These are phyloP conservation scores for Xylaria venustula DNA, from an alignment of 495 filamentous ascomycete genomes.

Conservation along the genomic window DNA sequence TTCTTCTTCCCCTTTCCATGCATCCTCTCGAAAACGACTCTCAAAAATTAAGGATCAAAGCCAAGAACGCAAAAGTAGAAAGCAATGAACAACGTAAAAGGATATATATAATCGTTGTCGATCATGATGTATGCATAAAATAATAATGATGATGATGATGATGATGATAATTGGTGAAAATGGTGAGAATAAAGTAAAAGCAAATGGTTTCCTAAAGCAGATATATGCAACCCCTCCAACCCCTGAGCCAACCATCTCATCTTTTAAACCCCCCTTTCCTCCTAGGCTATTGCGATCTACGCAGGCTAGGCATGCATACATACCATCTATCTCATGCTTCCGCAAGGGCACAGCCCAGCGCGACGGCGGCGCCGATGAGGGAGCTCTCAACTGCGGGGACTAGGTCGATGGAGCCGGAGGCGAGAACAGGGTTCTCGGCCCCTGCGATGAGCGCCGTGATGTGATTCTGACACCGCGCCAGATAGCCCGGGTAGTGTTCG, in stretches of 20 bases:
- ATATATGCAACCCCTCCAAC: too few relatives aligned
- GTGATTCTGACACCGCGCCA: slow-evolving; percentile 45
- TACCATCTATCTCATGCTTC: slow-evolving; percentile 5
- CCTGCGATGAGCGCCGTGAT: slow-evolving; percentile 46
- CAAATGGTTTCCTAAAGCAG: not conserved
- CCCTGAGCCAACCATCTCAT: too few relatives aligned
- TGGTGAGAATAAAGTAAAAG: too few relatives aligned
- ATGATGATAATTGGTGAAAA: too few relatives aligned
- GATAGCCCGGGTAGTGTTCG: slow-evolving; percentile 62
- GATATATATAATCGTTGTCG: not conserved
- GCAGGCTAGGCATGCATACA: too few relatives aligned
- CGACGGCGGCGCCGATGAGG: slow-evolving; percentile 62
- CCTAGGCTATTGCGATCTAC: not conserved
- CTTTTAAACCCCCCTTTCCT: too few relatives aligned
- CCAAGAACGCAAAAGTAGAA: not conserved
- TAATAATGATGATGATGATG: too few relatives aligned
- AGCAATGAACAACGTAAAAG: not conserved
- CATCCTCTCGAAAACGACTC: too few relatives aligned
- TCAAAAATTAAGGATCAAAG: too few relatives aligned
- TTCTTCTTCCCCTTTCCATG: too few relatives aligned
- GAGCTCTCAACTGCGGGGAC: slow-evolving; percentile 60
- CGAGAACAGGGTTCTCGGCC: slow-evolving; percentile 22
- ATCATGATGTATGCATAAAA: slow-evolving; percentile 8
- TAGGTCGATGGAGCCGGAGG: slow-evolving; percentile 44
- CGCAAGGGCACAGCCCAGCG: slow-evolving; percentile 45